Base-by-base conservation (phyloP, 768 basidiomycete species). In the Paxillus involutus region DNA sequence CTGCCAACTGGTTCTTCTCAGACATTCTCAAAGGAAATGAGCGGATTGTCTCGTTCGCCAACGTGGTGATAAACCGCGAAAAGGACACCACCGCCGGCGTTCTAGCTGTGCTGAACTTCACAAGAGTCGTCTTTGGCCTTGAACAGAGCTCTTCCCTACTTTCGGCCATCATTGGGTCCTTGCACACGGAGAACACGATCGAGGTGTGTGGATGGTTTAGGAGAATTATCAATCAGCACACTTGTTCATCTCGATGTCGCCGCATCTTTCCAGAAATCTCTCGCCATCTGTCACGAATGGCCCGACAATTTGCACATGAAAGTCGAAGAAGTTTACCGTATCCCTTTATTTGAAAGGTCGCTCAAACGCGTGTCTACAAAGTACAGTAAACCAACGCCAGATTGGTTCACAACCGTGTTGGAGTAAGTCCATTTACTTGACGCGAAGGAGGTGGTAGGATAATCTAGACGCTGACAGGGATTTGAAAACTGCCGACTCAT, bases 61-160 rank as follows among this genome's bases (percentile, higher is more conserved):
- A 79, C 13, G 69, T 76, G 11, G 75, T 77, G 43, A 74, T 81
- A 37, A 70, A 73, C 13, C 50, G 49, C 26, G 55, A 59, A 51
- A 50, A 52, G 41, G 66, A 47, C 30, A 44, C 47, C 16, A 75
- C 82, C 13, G 72, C 81, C 2, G 80, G 80, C 53, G 80, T 81
- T 13, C 72, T 88, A 21, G 83, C 81, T 5, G 80, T 80, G 2
- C 65, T 87, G 44, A 86, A 87, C 59, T 85, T 82, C 49, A 78
- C 77, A 4, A 74, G 83, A 44, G 58, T 80, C 11, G 71, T 77
- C 19, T 75, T 85, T 26, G 41, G 47, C 13, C 46, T 44, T 16
- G 55, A 53, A 19, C n/a, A 19, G n/a, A 47, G 26, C 1, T 44
- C 45, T 16, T 42, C 58, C 3, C n/a, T n/a, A n/a, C n/a, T 60